Conservation (phyloP, 345 rosid genomes). For the Nephelium lappaceum region DNA sequence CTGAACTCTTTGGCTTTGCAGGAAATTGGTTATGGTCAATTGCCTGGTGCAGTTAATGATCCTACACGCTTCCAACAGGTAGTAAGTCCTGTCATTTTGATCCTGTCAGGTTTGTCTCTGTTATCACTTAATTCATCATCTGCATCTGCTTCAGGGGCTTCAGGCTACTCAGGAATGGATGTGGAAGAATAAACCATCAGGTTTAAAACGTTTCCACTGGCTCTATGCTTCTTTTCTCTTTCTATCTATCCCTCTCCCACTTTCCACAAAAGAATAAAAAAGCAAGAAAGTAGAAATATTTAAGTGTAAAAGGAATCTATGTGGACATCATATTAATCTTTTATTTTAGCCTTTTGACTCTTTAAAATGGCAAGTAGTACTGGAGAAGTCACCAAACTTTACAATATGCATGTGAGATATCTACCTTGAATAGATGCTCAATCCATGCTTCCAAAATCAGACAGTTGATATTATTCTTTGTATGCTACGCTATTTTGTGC, state of each 20-base stretch:
- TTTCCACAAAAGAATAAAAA: background rate
- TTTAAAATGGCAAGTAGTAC: background rate
- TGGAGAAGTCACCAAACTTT: background rate
- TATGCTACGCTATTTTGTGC: background rate
- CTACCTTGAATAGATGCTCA: background rate
- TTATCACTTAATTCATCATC: slow-evolving; percentile 5
- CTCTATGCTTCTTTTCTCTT: slow-evolving; percentile 14
- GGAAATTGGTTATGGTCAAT: slow-evolving; percentile 67
- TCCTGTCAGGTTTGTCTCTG: background rate
- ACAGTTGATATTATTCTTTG: background rate
- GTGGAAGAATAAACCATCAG: slow-evolving; percentile 84
- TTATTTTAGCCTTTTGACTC: background rate
- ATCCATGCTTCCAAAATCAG: background rate
- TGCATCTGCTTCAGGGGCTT: slow-evolving; percentile 44
- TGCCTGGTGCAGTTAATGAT: slow-evolving; percentile 54
- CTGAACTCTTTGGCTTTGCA: slow-evolving; percentile 33
- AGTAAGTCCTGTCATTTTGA: slow-evolving; percentile 2
- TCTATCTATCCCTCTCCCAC: background rate
- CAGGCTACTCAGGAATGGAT: slow-evolving; percentile 62
- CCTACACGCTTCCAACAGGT: slow-evolving; percentile 70
- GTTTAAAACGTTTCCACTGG: slow-evolving; percentile 36
- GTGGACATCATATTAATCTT: background rate
- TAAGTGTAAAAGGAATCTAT: background rate
- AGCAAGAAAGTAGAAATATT: background rate
- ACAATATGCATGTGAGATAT: background rate